Evolutionary conservation across 352 stramenopile genomes (phyloP).

Genomic region (Pythium rhizo-oryzae): DNA sequence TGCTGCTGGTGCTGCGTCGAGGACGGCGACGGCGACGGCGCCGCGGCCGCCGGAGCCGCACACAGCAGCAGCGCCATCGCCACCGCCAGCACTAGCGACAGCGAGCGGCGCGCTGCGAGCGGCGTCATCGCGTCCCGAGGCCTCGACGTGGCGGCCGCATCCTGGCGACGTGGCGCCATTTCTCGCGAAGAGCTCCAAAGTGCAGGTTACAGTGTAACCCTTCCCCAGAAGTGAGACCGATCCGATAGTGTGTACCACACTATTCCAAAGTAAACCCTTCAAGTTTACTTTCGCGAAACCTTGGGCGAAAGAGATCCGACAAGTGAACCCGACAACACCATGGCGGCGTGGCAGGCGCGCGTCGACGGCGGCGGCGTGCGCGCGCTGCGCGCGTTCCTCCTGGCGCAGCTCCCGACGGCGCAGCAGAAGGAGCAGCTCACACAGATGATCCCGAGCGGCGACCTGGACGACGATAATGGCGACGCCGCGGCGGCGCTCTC

Average conservation of each 20-base stretch:
- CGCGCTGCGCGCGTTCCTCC: slow-evolving; percentile 35
- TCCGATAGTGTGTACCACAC: background rate
- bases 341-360: slow-evolving; percentile 27
- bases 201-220: background rate
- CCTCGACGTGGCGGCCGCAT: background rate
- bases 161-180: slow-evolving; percentile 24
- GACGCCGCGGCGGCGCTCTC: slow-evolving; percentile 9
- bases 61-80: background rate
- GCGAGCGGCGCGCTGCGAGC: background rate
- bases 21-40: background rate
- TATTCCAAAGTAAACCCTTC: background rate
- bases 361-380: slow-evolving; percentile 34
- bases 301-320: background rate
- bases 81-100: background rate
- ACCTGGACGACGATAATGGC: background rate
- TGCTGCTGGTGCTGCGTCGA: background rate
- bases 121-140: background rate
- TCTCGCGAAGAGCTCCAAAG: background rate
- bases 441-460: background rate
- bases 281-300: background rate
- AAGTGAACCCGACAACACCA: background rate
- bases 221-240: background rate
- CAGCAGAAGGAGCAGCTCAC: slow-evolving; percentile 3
- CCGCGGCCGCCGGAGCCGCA: background rate
- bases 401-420: slow-evolving; percentile 11